Base-by-base conservation (phyloP, 2,329 filamentous ascomycete species). In the Arthrobotrys sphaeroides region DNA sequence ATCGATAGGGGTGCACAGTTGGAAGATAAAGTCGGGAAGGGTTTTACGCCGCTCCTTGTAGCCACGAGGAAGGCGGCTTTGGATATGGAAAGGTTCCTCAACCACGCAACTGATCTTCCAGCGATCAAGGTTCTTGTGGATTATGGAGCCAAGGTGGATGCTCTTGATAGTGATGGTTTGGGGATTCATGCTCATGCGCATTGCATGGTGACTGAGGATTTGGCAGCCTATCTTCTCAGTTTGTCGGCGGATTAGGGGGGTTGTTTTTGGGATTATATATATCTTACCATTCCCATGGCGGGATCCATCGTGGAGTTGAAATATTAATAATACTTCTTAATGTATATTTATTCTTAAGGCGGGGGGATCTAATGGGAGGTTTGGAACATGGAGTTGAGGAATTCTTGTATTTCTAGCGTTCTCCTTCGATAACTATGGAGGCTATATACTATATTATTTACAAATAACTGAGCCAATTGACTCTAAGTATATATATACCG, bases 61-160 rank as follows among this genome's bases (percentile, higher is more conserved):
- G 72, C 72, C 18, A 75, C 72, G 42, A 64, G 72, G 24, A 75
- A 75, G 40, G 72, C 72, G 2, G 72, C 72, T 16, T 43, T 75
- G 49, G 72, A 75, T 69, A 75, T 68, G 64, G 72, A 75, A 16
- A 55, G 55, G 26, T 65, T 64, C 53, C 33, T 75, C n/a, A 60
- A 75, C 33, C 72, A 75, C 33, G 57, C 72, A 13, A 75, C 40
- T 49, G 72, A 75, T 53, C 18, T 75, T 26, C 31, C 59, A 13
- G 64, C 64, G 0, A 45, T 75, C 10, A 43, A 64, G 28, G n/a
- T 59, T 1, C 43, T 75, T 4, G 64, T 69, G 13, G 64, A 55
- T 16, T 20, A 6, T 38, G 72, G 72, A 4, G 72, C 72, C 2
- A 57, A 68, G 5, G 57, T 69, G 1, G 72, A 68, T 28, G 72